Percentiles rank a stretch among this genome's conserved stretches.
Conservation (phyloP, 2,329 filamentous ascomycete genomes). For the Microcyclosporella mali region DNA sequence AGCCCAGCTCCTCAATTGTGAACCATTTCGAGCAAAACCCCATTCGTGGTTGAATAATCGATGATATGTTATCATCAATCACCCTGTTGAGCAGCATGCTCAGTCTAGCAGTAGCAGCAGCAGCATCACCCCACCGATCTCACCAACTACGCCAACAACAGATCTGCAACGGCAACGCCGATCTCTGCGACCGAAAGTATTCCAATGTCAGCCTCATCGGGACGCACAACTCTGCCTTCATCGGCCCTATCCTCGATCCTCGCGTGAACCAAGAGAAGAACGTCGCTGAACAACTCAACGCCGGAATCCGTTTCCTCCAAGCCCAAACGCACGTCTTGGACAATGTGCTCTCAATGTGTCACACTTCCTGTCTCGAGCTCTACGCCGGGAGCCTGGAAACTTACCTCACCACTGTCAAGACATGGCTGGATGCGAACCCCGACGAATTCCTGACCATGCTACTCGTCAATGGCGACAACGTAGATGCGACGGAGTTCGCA, state of each 20-base stretch:
- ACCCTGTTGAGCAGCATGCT: no score
- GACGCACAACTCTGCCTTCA: constrained; percentile 60
- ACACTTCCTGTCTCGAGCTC: constrained; percentile 55
- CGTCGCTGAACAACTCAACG: constrained; percentile 52
- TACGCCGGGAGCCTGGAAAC: constrained; percentile 45
- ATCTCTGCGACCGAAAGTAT: constrained; percentile 52
- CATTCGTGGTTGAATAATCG: no score
- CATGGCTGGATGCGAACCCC: constrained; percentile 58
- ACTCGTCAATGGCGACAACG: constrained; percentile 64
- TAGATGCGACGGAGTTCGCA: constrained; percentile 40
- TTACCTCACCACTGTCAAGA: constrained; percentile 52
- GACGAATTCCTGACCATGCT: constrained; percentile 83
- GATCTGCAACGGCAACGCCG: constrained; percentile 52
- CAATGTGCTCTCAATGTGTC: constrained; percentile 53
- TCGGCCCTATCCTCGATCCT: constrained; percentile 36
- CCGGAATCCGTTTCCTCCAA: constrained; percentile 59
- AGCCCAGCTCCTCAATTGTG: no score
- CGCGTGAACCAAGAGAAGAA: constrained; percentile 47
- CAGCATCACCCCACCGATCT: no score
- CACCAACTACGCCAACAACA: constrained; percentile 5
- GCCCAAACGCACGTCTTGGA: constrained; percentile 52
- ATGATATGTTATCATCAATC: no score
- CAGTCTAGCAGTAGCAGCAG: no score
- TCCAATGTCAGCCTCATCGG: constrained; percentile 55
- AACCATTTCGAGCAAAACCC: no score